Evolutionary conservation across 371 early-diverging fungal species (phyloP), one percentile per base, ranked within the genome.

Genomic region (Saksenaea oblongispora): DNA sequence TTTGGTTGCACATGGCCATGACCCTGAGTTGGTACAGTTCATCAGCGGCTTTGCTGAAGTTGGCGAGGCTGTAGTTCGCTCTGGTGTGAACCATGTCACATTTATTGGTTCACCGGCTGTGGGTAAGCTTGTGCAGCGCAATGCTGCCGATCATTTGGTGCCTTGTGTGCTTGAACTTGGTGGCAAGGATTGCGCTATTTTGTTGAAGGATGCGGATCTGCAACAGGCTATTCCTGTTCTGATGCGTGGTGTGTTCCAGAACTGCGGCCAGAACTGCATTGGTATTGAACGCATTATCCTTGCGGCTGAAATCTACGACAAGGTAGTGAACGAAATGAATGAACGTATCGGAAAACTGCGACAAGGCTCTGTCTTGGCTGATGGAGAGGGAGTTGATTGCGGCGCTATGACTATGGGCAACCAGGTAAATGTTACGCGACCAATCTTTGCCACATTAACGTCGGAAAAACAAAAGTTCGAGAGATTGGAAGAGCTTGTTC

Each of bases 121-220:
- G 22, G 95, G 95, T 34, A 86, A 86, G 67, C 66, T 86, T 51
- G 89, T 93, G 28, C 91, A 91, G 78, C 77, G 75, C 31, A 86
- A 89, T 31, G 95, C 95, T 14, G 77, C 89, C 27, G 81, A 85
- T 53, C 70, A 85, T 22, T 79, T 96, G 59, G 92, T 92, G 4
- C 95, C 95, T 0, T 91, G 92, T 59, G 82, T 93, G 17, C 84
- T 96, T 11, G 97, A 96, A 78, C 80, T 96, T 39, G 97, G 97
- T 56, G 97, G 97, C 59, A 94, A 94, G 73, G 93, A 94, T 78
- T 86, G 87, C 55, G 91, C 91, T 31, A 85, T 94, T 56, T 76
- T 93, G 34, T 82, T 90, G 61, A 85, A 84, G 63, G 94, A 94
- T 70, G 82, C 88, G 5, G 89, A 93, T 70, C 68, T 91, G 61